Evolutionary conservation across 768 basidiomycete genomes (phyloP), one percentile per base, ranked within the genome.

Genomic region (Trametes cinnabarina): DNA sequence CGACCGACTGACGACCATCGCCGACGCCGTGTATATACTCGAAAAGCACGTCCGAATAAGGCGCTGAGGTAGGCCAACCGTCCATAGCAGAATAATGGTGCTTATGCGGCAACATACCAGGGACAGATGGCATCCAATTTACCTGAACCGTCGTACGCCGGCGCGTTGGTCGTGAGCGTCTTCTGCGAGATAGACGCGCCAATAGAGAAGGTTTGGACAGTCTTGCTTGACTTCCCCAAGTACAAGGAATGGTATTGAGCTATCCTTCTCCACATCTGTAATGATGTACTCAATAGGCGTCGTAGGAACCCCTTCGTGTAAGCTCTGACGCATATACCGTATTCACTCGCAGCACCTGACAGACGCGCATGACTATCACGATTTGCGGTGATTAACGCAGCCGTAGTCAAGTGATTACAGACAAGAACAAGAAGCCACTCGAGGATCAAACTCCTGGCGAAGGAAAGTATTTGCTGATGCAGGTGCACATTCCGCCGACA

Each of bases 291-390:
- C n/a, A n/a, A n/a, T n/a, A n/a, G n/a, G n/a, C n/a, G n/a, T n/a
- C n/a, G 15, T 40, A 88, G 86, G 86, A 88, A 88, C 63, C 77
- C 86, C 5, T 88, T 87, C 54, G 79, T 82, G 86, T 86, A 72
- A 26, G 81, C 50, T 15, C 14, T 37, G 72, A 17, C 22, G 34
- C 19, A 7, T 3, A 19, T 22, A 12, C 30, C 19, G 23, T 12
- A n/a, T 51, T 11, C 34, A 41, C 34, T 14, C 26, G 19, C 47
- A 44, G 48, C 51, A 41, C 19, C 1, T 43, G 42, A 43, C 9
- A 11, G 7, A 23, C 23, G 22, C 23, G 14, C 11, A 1, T 11
- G 25, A 23, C 12, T 26, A 12, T 15, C 6, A 12, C 39, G 2
- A 26, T 32, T 20, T 11, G 44, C 30, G 19, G 1, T 26, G 4